Conservation (phyloP, 495 filamentous ascomycete species). For the Xylaria acuta region DNA sequence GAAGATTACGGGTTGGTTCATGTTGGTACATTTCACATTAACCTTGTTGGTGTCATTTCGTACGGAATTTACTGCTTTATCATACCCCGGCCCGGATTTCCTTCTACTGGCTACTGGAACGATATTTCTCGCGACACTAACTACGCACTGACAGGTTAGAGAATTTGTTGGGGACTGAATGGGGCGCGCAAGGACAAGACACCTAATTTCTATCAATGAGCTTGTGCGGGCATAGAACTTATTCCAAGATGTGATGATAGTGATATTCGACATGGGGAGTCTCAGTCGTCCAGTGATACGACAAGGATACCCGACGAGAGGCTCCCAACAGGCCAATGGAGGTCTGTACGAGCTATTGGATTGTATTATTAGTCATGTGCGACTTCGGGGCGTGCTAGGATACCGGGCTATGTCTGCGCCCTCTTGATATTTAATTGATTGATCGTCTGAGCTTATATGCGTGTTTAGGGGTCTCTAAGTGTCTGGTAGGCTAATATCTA, state of each 20-base stretch:
- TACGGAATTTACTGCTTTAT: not conserved
- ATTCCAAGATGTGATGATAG: not conserved
- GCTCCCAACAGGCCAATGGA: slow-evolving; percentile 4
- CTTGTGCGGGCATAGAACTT: not conserved
- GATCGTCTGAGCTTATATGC: not conserved
- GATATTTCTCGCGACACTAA: slow-evolving; percentile 3
- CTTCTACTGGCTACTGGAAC: slow-evolving; percentile 13
- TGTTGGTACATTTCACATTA: slow-evolving; percentile 19
- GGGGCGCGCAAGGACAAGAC: not conserved
- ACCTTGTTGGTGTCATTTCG: not conserved
- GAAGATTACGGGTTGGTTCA: not conserved
- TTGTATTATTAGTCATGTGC: slow-evolving; percentile 2
- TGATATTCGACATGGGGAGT: not conserved
- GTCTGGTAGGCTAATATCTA: not conserved
- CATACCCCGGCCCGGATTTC: not conserved
- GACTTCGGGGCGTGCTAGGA: no score
- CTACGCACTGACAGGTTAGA: not conserved
- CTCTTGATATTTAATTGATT: not conserved
- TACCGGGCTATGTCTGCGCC: not conserved
- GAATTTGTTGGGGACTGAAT: not conserved
- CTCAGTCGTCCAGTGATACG: not conserved
- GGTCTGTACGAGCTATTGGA: not conserved
- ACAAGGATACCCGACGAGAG: not conserved
- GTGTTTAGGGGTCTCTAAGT: not conserved
- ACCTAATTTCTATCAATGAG: not conserved